A percentile compares a stretch with the other conserved stretches of the same genome.
Conservation (phyloP, 768 basidiomycete genomes). For the Boletus pseudo-olivaceus region DNA sequence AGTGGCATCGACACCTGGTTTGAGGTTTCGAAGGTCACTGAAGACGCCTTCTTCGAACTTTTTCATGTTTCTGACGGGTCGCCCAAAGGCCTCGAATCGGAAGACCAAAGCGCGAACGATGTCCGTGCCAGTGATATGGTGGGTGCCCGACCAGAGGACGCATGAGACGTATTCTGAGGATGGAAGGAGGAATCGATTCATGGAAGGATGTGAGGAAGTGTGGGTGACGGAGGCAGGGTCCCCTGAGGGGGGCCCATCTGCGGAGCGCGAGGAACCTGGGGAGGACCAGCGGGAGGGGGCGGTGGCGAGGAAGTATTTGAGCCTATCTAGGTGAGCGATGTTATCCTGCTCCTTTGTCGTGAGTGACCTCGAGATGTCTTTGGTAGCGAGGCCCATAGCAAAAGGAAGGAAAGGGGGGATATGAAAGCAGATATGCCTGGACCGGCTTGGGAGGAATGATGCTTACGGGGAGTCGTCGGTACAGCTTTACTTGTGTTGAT, state of each 20-base stretch:
- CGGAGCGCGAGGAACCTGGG: slow-evolving; percentile 28
- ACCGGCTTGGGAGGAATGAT: slow-evolving; percentile 6
- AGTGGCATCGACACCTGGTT: slow-evolving; percentile 89
- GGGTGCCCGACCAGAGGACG: slow-evolving; percentile 87
- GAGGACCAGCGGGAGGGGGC: slow-evolving; percentile 73
- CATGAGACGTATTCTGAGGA: slow-evolving; percentile 87
- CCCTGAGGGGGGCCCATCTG: slow-evolving; percentile 11
- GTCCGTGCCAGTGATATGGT: slow-evolving; percentile 95
- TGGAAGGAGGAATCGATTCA: slow-evolving; percentile 86
- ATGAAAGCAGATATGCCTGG: slow-evolving; percentile 3
- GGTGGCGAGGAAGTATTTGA: slow-evolving; percentile 87
- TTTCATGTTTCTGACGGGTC: slow-evolving; percentile 90
- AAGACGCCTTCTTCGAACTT: slow-evolving; percentile 98
- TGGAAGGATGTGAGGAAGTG: slow-evolving; percentile 64
- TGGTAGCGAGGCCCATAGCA: slow-evolving; percentile 27
- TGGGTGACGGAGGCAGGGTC: slow-evolving; percentile 33
- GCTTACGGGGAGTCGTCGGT: slow-evolving; percentile 12
- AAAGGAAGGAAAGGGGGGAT: slow-evolving; percentile 13
- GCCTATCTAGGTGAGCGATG: slow-evolving; percentile 71
- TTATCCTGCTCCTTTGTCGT: slow-evolving; percentile 63
- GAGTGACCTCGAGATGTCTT: slow-evolving; percentile 44
- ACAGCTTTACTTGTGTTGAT: slow-evolving; percentile 20
- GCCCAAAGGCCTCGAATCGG: slow-evolving; percentile 87
- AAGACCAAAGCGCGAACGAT: slow-evolving; percentile 95
- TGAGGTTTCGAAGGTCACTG: slow-evolving; percentile 87